Percentiles rank a stretch among this genome's conserved stretches.
Evolutionary conservation across 257 asterid genomes (phyloP).

Genomic region (Primulina tabacum): DNA sequence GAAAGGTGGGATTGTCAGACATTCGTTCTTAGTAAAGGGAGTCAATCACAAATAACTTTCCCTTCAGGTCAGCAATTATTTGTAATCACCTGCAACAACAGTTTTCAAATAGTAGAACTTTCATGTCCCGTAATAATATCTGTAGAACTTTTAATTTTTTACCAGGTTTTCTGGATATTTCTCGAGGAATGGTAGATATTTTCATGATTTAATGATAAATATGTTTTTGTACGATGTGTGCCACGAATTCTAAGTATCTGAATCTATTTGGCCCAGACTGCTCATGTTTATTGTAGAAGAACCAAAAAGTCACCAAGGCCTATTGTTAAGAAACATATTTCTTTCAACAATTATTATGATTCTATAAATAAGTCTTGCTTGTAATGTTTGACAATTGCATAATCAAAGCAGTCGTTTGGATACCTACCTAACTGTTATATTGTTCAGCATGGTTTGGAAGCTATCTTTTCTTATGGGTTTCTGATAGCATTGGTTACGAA

Average conservation of each 20-base stretch:
- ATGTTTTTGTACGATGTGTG: neutral
- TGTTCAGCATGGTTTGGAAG: constrained; percentile 1
- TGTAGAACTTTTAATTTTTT: neutral
- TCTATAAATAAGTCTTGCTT: neutral
- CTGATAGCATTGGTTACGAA: neutral
- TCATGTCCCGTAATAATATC: neutral
- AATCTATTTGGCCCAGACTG: neutral
- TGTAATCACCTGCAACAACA: too few species aligned
- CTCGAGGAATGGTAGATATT: neutral
- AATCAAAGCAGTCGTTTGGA: neutral
- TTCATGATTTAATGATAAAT: neutral
- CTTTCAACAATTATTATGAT: too few species aligned
- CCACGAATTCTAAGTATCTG: neutral
- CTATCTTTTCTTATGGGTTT: constrained; percentile 7
- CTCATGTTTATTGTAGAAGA: neutral
- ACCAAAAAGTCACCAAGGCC: too few species aligned
- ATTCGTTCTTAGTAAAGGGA: constrained; percentile 22
- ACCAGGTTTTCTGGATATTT: neutral
- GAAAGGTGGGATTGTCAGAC: constrained; percentile 27
- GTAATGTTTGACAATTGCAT: neutral
- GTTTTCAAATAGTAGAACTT: neutral
- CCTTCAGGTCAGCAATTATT: constrained; percentile 26
- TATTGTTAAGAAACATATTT: too few species aligned
- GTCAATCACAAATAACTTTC: constrained; percentile 17
- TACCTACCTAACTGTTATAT: neutral